phyloP scores from a whole-genome alignment of 345 rosid species.

The Acer campestre region DNA sequence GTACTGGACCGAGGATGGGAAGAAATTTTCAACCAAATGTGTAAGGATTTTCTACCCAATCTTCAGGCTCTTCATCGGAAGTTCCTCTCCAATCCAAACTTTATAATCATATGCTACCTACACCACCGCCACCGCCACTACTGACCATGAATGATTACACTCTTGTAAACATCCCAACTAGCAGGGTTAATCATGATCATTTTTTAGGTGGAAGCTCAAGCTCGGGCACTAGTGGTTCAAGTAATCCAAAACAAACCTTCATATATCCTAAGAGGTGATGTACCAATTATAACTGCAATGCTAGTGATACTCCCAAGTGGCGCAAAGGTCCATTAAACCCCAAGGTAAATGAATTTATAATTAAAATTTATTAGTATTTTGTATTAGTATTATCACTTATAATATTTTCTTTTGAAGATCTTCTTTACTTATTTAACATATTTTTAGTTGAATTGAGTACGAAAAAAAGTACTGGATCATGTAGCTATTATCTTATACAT shows the following conservation, averaged over 20 bases:
- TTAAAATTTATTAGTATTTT: neutral
- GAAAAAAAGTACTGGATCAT: too few species aligned
- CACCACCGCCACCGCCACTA: neutral
- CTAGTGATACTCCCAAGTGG: slow-evolving; percentile 45
- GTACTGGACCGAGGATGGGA: neutral
- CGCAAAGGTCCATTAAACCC: slow-evolving; percentile 49
- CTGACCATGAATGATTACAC: neutral
- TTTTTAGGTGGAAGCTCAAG: neutral
- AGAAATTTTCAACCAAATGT: neutral
- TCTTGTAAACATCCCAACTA: neutral
- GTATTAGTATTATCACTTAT: too few species aligned
- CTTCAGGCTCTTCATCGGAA: neutral
- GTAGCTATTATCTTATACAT: too few species aligned
- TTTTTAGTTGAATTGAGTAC: too few species aligned
- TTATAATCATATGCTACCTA: neutral
- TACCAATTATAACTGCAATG: slow-evolving; percentile 35
- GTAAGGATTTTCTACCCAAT: neutral
- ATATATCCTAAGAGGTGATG: slow-evolving; percentile 23
- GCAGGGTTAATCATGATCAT: neutral
- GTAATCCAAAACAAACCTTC: neutral
- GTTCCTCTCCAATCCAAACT: neutral
- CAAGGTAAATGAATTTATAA: slow-evolving; percentile 25
- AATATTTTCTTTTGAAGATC: too few species aligned
- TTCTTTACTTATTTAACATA: too few species aligned
- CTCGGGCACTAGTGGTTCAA: neutral